Evolutionary conservation across 2,329 filamentous ascomycete species (phyloP).

Genomic region (Calycina herbarum): DNA sequence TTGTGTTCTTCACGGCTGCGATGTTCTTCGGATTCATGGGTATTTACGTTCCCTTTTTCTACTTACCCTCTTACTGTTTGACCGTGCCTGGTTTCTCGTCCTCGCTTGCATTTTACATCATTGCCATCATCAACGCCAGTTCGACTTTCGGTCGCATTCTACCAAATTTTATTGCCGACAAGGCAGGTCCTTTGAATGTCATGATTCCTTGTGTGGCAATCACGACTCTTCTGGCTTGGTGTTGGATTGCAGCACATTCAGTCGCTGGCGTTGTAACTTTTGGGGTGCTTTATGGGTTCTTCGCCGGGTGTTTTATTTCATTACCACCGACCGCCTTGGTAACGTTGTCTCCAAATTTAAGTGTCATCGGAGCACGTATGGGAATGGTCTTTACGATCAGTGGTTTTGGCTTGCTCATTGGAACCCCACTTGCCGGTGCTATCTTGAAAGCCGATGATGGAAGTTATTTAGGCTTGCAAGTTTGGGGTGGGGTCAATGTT

Average conservation of each 20-base stretch:
- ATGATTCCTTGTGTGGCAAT: conserved; percentile 44
- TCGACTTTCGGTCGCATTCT: conserved; percentile 54
- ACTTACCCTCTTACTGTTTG: conserved; percentile 42
- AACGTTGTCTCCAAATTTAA: conserved; percentile 42
- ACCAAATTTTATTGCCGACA: conserved; percentile 53
- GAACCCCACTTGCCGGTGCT: conserved; percentile 1
- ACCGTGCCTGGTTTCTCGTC: conserved; percentile 35
- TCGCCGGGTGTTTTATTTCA: conserved; percentile 45
- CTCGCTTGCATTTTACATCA: conserved; percentile 49
- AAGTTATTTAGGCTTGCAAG: too few species aligned
- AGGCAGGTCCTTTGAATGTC: conserved; percentile 53
- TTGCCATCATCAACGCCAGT: conserved; percentile 52
- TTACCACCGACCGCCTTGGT: conserved; percentile 44
- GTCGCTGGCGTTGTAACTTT: conserved; percentile 58
- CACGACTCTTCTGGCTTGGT: conserved; percentile 39
- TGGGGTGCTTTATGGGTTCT: conserved; percentile 62
- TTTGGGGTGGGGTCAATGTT: too few species aligned
- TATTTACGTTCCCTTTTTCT: conserved; percentile 43
- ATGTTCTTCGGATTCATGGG: conserved; percentile 43
- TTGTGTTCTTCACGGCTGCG: conserved; percentile 39
- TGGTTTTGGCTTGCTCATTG: background rate
- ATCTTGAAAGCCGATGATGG: background rate
- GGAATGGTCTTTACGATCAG: conserved; percentile 32
- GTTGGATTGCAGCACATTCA: conserved; percentile 40
- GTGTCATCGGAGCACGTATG: conserved; percentile 45